These are phyloP conservation scores for Anethum foeniculum DNA, from an alignment of 140 eudicot species.

Conservation along the genomic window DNA sequence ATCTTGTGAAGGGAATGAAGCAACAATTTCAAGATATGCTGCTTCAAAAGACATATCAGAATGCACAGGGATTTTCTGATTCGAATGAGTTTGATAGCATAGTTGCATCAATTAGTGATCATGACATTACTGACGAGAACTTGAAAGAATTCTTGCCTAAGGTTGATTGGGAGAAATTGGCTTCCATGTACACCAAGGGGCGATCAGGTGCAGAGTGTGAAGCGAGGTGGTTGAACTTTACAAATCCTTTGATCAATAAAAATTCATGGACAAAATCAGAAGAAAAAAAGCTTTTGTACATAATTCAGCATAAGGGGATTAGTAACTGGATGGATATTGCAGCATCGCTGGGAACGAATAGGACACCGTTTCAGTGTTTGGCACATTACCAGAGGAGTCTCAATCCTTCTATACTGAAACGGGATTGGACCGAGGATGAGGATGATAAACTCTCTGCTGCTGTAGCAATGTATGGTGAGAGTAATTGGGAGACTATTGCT, in stretches of 20 bases:
- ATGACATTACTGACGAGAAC: slow-evolving; percentile 46
- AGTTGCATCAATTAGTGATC: slow-evolving; percentile 36
- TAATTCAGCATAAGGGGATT: slow-evolving; percentile 45
- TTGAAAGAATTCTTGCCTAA: slow-evolving; percentile 51
- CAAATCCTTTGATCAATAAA: slow-evolving; percentile 56
- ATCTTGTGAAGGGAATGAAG: slow-evolving; percentile 62
- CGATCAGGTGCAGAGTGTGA: slow-evolving; percentile 87
- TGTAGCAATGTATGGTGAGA: slow-evolving; percentile 67
- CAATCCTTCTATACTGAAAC: slow-evolving; percentile 68
- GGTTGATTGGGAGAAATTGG: slow-evolving; percentile 71
- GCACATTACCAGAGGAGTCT: slow-evolving; percentile 93
- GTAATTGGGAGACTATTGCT: slow-evolving; percentile 65
- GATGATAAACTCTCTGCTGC: slow-evolving; percentile 66
- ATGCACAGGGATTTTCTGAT: slow-evolving; percentile 34
- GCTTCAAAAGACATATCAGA: slow-evolving; percentile 19
- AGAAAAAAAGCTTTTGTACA: slow-evolving; percentile 57
- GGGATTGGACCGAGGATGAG: slow-evolving; percentile 72
- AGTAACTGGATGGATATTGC: slow-evolving; percentile 68
- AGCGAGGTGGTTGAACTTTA: slow-evolving; percentile 77
- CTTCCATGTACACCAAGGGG: slow-evolving; percentile 42
- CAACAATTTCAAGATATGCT: slow-evolving; percentile 69
- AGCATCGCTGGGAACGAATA: slow-evolving; percentile 39
- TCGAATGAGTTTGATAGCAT: slow-evolving; percentile 36
- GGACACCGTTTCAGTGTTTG: slow-evolving; percentile 87
- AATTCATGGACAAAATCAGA: slow-evolving; percentile 43